These are phyloP conservation scores for Plasmodium inui DNA, from an alignment of 169 alveolate species.

Conservation along the genomic window DNA sequence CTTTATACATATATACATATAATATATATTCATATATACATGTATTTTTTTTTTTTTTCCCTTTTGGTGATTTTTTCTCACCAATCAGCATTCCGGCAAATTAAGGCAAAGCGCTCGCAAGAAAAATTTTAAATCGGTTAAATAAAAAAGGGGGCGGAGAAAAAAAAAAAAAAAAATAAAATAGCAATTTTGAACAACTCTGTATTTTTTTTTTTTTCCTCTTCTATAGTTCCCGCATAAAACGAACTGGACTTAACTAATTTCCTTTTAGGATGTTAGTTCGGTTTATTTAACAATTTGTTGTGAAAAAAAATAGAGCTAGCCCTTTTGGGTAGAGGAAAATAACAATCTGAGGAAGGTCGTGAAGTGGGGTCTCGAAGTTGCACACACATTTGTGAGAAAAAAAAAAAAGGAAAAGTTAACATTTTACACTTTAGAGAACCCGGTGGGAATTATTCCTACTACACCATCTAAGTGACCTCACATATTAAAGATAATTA, in stretches of 20 bases:
- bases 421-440: not conserved
- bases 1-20: not conserved
- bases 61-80: not conserved
- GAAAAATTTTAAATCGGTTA: not conserved
- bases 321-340: not conserved
- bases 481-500: not conserved
- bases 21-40: not conserved
- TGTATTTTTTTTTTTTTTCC: not conserved
- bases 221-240: not conserved
- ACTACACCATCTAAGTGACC: not conserved
- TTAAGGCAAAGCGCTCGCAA: not conserved
- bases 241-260: not conserved
- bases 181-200: constrained; percentile 28
- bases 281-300: not conserved
- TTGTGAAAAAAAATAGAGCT: not conserved
- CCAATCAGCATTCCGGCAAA: not conserved
- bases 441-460: not conserved
- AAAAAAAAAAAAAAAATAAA: constrained; percentile 13
- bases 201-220: constrained; percentile 21
- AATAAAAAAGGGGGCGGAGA: not conserved
- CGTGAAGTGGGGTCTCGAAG: not conserved
- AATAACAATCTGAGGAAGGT: not conserved
- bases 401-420: not conserved
- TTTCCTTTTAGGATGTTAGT: not conserved
- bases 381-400: not conserved